A percentile compares a stretch with the other conserved stretches of the same genome.
Evolutionary conservation across 257 asterid genomes (phyloP).

Genomic region (Solanum chilense): DNA sequence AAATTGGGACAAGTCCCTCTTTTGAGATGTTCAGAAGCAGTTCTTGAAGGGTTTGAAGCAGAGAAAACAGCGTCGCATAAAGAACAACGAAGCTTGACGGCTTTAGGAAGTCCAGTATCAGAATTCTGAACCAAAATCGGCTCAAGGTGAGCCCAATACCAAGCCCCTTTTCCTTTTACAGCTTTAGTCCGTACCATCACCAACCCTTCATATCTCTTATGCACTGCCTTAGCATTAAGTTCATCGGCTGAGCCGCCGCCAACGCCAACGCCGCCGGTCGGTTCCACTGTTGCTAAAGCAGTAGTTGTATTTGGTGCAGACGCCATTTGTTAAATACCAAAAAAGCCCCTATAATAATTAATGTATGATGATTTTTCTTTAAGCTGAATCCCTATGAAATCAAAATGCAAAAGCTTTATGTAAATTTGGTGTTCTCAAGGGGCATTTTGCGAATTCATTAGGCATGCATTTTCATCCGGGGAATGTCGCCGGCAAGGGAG

Average conservation of each 20-base stretch:
- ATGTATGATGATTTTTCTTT: background rate
- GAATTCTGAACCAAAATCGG: slow-evolving; percentile 73
- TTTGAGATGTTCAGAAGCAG: slow-evolving; percentile 97
- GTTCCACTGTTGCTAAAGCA: slow-evolving; percentile 13
- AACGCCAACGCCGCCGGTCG: background rate
- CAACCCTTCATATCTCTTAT: slow-evolving; percentile 79
- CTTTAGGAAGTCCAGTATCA: slow-evolving; percentile 74
- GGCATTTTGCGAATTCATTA: background rate
- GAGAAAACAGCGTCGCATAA: slow-evolving; percentile 93
- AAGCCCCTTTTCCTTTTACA: slow-evolving; percentile 91
- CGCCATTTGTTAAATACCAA: slow-evolving; percentile 28
- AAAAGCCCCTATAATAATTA: background rate
- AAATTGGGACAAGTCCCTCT: slow-evolving; percentile 94
- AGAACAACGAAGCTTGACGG: slow-evolving; percentile 84
- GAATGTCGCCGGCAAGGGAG: slow-evolving; percentile 9
- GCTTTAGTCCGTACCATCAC: slow-evolving; percentile 85
- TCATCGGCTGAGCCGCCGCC: slow-evolving; percentile 34
- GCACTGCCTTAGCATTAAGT: slow-evolving; percentile 67
- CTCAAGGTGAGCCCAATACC: slow-evolving; percentile 98
- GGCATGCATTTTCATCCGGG: slow-evolving; percentile 6
- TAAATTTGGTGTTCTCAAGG: background rate
- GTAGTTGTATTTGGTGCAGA: slow-evolving; percentile 27
- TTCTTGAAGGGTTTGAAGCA: slow-evolving; percentile 92
- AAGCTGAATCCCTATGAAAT: background rate
- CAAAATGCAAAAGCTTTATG: background rate